Evolutionary conservation across 495 filamentous ascomycete species (phyloP).

Genomic region (Aspergillus homomorphus): DNA sequence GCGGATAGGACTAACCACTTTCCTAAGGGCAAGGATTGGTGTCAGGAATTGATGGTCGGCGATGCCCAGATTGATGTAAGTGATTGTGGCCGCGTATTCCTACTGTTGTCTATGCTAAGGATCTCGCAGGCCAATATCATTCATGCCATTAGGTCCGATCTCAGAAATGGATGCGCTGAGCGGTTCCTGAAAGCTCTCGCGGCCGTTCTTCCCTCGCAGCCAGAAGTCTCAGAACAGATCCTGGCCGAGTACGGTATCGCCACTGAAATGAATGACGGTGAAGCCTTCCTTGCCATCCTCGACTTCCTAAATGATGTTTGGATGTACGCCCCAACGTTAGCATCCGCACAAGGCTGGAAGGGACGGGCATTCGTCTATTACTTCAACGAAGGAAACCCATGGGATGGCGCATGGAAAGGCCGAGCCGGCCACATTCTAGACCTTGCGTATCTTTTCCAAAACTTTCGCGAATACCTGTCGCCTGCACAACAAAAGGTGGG

Average conservation of each 20-base stretch:
- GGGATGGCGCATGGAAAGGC: background rate
- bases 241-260: conserved; percentile 32
- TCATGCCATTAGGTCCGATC: conserved; percentile 8
- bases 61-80: conserved; percentile 41
- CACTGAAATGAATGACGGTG: conserved; percentile 27
- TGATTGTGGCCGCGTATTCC: conserved; percentile 21
- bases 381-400: background rate
- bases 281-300: conserved; percentile 31
- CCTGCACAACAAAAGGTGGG: conserved; percentile 29
- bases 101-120: background rate
- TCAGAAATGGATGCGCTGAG: conserved; percentile 28
- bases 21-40: conserved; percentile 30
- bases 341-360: background rate
- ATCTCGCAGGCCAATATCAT: conserved; percentile 21
- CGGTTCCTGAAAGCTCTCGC: conserved; percentile 29
- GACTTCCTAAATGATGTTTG: conserved; percentile 38
- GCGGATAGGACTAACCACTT: conserved; percentile 19
- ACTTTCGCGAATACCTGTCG: conserved; percentile 36
- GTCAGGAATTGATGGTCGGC: conserved; percentile 41
- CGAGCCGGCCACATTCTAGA: conserved; percentile 40
- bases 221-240: conserved; percentile 22
- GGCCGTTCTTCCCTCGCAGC: conserved; percentile 18
- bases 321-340: conserved; percentile 37
- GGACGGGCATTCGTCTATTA: background rate
- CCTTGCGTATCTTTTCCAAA: conserved; percentile 46